Evolutionary conservation across 805 yeast species (phyloP), one percentile per base, ranked within the genome.

Genomic region (Barnettozyma wickerhamii): DNA sequence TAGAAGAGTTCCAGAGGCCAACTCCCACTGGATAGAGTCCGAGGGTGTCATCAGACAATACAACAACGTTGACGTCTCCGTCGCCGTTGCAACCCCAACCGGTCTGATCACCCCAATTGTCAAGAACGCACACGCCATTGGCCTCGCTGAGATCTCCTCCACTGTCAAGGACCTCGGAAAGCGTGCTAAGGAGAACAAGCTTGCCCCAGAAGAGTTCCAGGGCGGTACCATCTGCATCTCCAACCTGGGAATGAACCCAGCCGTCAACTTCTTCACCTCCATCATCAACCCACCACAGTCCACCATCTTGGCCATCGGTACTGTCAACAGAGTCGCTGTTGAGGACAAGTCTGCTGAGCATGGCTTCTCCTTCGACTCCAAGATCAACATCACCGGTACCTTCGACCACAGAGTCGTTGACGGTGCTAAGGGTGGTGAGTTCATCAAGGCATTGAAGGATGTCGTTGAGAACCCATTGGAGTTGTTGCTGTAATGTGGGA

Each of bases 141-240:
- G 99, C 32, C 77, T 93, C 47, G 77, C 81, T 41, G 58, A 79
- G 27, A 93, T 93, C 60, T 91, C 98, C 32, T 63, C 65, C 46
- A 87, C 83, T 63, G 77, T 87, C 58, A 93, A 93, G 75, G 96
- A 84, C 55, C 76, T 93, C 54, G 98, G 96, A 53, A 85, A 85
- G 75, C 87, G 93, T 69, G 99, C 99, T 47, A 89, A 91, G 69
- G 88, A 75, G 46, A 89, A 88, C 69, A 93, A 91, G 74, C 81
- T 93, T 64, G 62, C 69, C 51, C 99, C 99, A 49, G 95, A 88
- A 66, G 99, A 93, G 72, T 93, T 85, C 82, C 96, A 88, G 77
- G 99, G 99, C 58, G 99, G 99, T 62, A 90, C 99, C 55, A 87
- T 93, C 66, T 89, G 97, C 65, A 91, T 93, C 61, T 93, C 98